Base-by-base conservation (phyloP, 2,329 filamentous ascomycete genomes). In the Colletotrichum horii region DNA sequence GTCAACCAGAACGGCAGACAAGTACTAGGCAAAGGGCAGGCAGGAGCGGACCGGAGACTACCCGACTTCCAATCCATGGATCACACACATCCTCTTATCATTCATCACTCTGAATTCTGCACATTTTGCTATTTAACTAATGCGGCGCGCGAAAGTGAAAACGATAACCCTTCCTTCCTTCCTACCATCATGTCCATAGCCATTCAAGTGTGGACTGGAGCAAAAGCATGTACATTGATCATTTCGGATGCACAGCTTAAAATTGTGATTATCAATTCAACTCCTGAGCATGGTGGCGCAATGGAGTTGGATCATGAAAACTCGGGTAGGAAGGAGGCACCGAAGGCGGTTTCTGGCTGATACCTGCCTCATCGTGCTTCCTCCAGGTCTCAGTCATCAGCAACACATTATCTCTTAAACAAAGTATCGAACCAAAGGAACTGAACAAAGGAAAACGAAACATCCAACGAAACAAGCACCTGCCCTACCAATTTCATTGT, bases 131-230 rank as follows among this genome's bases (percentile, higher is more conserved):
- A 48, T n/a, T n/a, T 43, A 16, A 5, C 8, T 1, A 43, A 0
- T 16, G 19, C 2, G 8, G 36, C 2, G 8, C 1, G 19, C 6
- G 19, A n/a, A n/a, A 5, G 38, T 3, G 3, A n/a, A 6, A 6
- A 11, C 5, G 0, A n/a, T 12, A 3, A n/a, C 9, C 0, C 3
- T 43, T n/a, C 5, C 0, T 43, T 43, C 19, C 5, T n/a, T 43
- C 38, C n/a, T 19, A 43, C 19, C 11, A n/a, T 43, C 5, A 19
- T 43, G 9, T 43, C 38, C 38, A 43, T 19, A 12, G 19, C 19
- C n/a, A 19, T 19, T 3, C 4, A 12, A 48, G 19, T 12, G n/a
- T 0, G 19, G n/a, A 43, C 5, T 0, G 19, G 19, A 43, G 16
- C 4, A 43, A n/a, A 19, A 43, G 9, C 19, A 43, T n/a, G 4